These are phyloP conservation scores for Knufia petricola DNA, from an alignment of 2,329 filamentous ascomycete genomes.

Conservation along the genomic window DNA sequence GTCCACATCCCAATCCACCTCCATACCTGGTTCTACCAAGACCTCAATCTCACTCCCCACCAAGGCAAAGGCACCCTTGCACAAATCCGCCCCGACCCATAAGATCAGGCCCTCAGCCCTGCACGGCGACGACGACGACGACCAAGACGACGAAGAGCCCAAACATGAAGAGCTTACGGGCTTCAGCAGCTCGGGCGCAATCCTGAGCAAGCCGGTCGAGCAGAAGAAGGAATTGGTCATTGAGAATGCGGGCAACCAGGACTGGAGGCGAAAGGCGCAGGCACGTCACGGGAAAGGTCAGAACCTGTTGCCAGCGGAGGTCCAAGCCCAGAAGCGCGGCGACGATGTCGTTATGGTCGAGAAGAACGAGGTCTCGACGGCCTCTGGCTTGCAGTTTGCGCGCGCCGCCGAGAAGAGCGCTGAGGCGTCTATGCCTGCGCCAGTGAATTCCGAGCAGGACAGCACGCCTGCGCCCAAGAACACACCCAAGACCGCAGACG, in stretches of 20 bases:
- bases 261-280: slow-evolving; percentile 35
- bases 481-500: slow-evolving; percentile 46
- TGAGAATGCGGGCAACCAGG: slow-evolving; percentile 51
- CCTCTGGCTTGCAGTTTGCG: slow-evolving; percentile 46
- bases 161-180: slow-evolving; percentile 43
- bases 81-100: slow-evolving; percentile 7
- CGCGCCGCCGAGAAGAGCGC: slow-evolving; percentile 8
- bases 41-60: slow-evolving; percentile 6
- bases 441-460: no score
- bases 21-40: not conserved
- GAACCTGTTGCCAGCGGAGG: slow-evolving; percentile 50
- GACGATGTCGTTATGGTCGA: slow-evolving; percentile 34
- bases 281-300: slow-evolving; percentile 24
- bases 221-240: slow-evolving; percentile 44
- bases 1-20: not conserved
- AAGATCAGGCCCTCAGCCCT: slow-evolving; percentile 10
- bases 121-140: slow-evolving; percentile 43
- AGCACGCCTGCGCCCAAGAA: no score
- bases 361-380: slow-evolving; percentile 42
- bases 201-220: slow-evolving; percentile 31
- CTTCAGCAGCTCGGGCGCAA: slow-evolving; percentile 41
- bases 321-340: slow-evolving; percentile 35
- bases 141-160: slow-evolving; percentile 26
- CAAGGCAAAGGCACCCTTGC: slow-evolving; percentile 7
- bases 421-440: not conserved